A percentile compares a stretch with the other conserved stretches of the same genome.
These are phyloP conservation scores for Ascochyta clinopodiicola DNA, from an alignment of 2,329 filamentous ascomycete genomes.

Conservation along the genomic window DNA sequence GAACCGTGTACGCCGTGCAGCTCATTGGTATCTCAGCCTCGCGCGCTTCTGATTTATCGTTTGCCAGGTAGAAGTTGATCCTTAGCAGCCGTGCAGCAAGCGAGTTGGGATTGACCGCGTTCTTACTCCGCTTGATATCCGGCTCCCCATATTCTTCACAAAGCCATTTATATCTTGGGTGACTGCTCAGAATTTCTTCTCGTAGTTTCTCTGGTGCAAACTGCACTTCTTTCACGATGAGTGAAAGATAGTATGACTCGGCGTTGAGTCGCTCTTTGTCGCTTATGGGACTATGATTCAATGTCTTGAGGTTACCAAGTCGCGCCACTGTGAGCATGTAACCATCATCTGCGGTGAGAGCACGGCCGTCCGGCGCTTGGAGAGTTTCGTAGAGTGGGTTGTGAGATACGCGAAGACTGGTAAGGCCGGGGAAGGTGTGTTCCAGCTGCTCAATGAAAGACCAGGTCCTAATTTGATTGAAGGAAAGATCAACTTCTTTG, in stretches of 20 bases:
- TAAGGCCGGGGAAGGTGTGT: slow-evolving; percentile 73
- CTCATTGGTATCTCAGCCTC: slow-evolving; percentile 70
- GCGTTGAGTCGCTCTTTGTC: slow-evolving; percentile 80
- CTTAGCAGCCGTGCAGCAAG: slow-evolving; percentile 78
- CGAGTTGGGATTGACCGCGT: slow-evolving; percentile 73
- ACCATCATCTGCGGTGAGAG: slow-evolving; percentile 72
- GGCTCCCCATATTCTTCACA: slow-evolving; percentile 80
- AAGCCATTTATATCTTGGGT: slow-evolving; percentile 76
- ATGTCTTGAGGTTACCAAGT: slow-evolving; percentile 67
- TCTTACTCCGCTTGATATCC: slow-evolving; percentile 58
- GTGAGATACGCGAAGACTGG: slow-evolving; percentile 77
- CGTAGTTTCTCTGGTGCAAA: slow-evolving; percentile 62
- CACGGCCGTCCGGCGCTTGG: slow-evolving; percentile 49
- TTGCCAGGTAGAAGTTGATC: slow-evolving; percentile 59
- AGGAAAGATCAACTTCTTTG: slow-evolving; percentile 53
- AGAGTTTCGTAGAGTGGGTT: slow-evolving; percentile 80
- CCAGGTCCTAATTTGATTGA: slow-evolving; percentile 65
- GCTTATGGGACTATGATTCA: slow-evolving; percentile 77
- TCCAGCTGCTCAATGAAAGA: slow-evolving; percentile 74
- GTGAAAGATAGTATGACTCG: slow-evolving; percentile 90
- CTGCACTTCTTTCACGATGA: slow-evolving; percentile 78
- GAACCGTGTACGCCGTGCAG: slow-evolving; percentile 80
- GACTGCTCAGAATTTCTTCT: slow-evolving; percentile 62
- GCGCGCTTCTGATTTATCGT: slow-evolving; percentile 18
- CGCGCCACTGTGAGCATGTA: slow-evolving; percentile 89